phyloP scores from a whole-genome alignment of 495 filamentous ascomycete species.

The Cetradonia linearis region DNA sequence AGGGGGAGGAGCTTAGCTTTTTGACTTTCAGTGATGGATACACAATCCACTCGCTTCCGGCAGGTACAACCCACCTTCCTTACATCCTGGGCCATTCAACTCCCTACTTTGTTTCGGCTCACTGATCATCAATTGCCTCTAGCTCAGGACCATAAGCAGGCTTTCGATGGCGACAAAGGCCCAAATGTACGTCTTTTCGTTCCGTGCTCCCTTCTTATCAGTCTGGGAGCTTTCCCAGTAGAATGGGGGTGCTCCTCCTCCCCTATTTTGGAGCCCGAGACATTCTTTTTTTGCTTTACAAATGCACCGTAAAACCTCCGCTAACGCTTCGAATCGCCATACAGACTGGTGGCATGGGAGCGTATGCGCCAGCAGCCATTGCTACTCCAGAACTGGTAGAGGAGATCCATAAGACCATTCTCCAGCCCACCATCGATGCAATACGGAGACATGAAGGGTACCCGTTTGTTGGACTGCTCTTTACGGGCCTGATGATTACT shows the following conservation, averaged over 20 bases:
- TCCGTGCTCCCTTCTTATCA: no score
- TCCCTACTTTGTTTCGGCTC: no score
- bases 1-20: constrained; percentile 84
- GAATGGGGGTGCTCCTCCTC: no score
- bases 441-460: constrained; percentile 65
- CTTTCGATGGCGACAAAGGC: constrained; percentile 81
- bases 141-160: constrained; percentile 93
- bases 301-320: no score
- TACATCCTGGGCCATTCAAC: no score
- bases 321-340: no score
- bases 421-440: constrained; percentile 82
- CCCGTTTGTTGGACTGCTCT: constrained; percentile 78
- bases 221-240: no score
- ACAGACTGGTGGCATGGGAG: constrained; percentile 97
- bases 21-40: constrained; percentile 83
- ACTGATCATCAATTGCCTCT: constrained; percentile 73
- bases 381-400: constrained; percentile 63
- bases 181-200: no score
- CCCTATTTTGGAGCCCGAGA: no score
- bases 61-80: no score
- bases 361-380: constrained; percentile 84
- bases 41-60: no score
- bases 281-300: no score
- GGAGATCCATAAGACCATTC: constrained; percentile 68
- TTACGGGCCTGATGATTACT: constrained; percentile 96